These are phyloP conservation scores for Musa acuminata DNA, from an alignment of 176 grass and related monocot genomes.

Conservation along the genomic window DNA sequence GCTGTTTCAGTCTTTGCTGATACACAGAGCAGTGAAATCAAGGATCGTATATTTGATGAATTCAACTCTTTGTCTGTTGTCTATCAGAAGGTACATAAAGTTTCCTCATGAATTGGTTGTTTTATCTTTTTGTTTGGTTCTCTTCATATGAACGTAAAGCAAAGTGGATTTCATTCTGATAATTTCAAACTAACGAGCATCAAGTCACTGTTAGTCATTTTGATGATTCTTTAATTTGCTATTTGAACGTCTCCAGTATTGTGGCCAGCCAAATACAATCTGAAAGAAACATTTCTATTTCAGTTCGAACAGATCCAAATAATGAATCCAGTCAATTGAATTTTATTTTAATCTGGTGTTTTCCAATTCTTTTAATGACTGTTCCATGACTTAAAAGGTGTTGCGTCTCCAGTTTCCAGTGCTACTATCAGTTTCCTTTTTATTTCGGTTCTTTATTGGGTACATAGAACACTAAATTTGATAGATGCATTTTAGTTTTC, in stretches of 20 bases:
- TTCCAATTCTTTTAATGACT: too few species aligned
- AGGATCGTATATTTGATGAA: slow-evolving; percentile 99
- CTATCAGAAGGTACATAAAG: slow-evolving; percentile 76
- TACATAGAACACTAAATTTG: too few species aligned
- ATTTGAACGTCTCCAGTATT: neutral
- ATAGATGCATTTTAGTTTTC: too few species aligned
- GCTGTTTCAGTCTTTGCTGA: slow-evolving; percentile 99
- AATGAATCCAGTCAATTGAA: too few species aligned
- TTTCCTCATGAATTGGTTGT: neutral
- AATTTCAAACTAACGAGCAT: neutral
- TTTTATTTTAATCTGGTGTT: too few species aligned
- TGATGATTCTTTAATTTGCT: neutral
- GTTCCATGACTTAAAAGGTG: too few species aligned
- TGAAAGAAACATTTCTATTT: too few species aligned
- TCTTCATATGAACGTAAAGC: neutral
- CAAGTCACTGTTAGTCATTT: neutral
- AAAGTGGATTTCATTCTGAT: neutral
- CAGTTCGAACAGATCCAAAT: too few species aligned
- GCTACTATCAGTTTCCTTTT: too few species aligned
- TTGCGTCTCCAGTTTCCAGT: too few species aligned
- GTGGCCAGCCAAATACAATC: too few species aligned
- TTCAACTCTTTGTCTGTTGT: slow-evolving; percentile 86
- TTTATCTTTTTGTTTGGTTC: neutral
- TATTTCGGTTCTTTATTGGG: too few species aligned
- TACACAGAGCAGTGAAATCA: slow-evolving; percentile 85